Evolutionary conservation across 768 basidiomycete genomes (phyloP), one percentile per base, ranked within the genome.

Genomic region (Lenzites betulinus): DNA sequence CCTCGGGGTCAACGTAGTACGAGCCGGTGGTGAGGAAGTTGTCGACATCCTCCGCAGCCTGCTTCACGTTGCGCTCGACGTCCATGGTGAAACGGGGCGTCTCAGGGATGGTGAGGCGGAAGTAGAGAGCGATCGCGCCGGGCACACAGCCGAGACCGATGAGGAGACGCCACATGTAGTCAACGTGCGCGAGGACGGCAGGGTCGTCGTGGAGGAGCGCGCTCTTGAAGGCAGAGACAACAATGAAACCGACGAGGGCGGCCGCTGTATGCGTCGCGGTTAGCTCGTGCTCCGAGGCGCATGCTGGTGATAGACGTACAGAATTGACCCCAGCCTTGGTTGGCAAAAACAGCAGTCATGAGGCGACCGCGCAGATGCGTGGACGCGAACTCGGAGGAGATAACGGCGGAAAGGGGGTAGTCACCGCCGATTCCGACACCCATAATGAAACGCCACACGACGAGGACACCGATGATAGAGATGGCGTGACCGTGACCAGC

Each of bases 81-180:
- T 95, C 93, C 89, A 95, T 94, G 60, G 93, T 96, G 73, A 82
- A 87, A 57, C 93, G 91, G 26, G 93, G 93, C 0, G 93, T 95
- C 73, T 95, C 93, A 3, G 93, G 92, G 68, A 95, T 94, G 25
- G 93, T 94, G 35, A 95, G 82, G 71, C 93, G 91, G 88, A 92
- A 95, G 79, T 93, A 95, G 51, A 95, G 84, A 20, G 92, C 93
- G 58, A 93, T 70, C 42, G 79, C 80, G 56, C 85, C 93, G 35
- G 93, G 94, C 51, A 96, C 78, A 57, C 88, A 90, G 46, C 93
- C 93, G 38, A 95, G 78, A 68, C 93, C 93, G 71, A 96, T 93
- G 69, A 95, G 81, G 51, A 95, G 75, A 67, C 93, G 88, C 93
- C 93, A 95, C 70, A 85, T 82, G 69, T 79, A 82, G 74, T 96